Conservation (phyloP, 192 early-diverging fungal genomes). For the Rhizophagus sp. region DNA sequence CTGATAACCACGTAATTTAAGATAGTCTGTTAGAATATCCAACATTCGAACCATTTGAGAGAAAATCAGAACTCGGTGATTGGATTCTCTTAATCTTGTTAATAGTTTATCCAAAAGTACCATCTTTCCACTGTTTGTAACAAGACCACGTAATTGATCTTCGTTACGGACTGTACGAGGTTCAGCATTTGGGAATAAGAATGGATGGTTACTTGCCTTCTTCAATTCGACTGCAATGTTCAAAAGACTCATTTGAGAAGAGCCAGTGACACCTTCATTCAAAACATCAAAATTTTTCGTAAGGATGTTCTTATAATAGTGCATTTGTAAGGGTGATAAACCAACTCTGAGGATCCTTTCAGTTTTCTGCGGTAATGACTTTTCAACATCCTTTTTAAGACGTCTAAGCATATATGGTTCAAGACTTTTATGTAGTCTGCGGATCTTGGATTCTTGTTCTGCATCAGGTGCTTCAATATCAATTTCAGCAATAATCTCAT, state of each 20-base stretch:
- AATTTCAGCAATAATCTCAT: conserved; percentile 81
- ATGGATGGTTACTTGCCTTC: conserved; percentile 97
- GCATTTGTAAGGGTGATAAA: conserved; percentile 84
- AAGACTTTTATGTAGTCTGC: conserved; percentile 78
- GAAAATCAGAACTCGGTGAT: conserved; percentile 97
- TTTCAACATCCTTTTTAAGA: conserved; percentile 98
- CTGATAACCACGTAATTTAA: conserved; percentile 80
- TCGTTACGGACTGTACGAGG: conserved; percentile 55
- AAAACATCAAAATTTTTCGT: conserved; percentile 91
- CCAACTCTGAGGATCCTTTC: conserved; percentile 96
- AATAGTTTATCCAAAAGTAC: conserved; percentile 94
- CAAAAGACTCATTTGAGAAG: conserved; percentile 74
- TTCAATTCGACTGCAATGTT: conserved; percentile 98
- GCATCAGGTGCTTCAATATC: conserved; percentile 74
- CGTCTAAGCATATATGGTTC: conserved; percentile 92
- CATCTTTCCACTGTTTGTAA: conserved; percentile 98
- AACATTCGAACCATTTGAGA: conserved; percentile 98
- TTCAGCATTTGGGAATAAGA: conserved; percentile 82
- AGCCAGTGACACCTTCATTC: conserved; percentile 66
- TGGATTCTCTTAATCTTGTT: conserved; percentile 82
- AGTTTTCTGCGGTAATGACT: conserved; percentile 92
- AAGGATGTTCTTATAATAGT: conserved; percentile 94
- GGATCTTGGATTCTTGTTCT: conserved; percentile 81
- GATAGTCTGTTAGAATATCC: conserved; percentile 95
- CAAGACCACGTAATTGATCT: conserved; percentile 78